Conservation (phyloP, 2,329 filamentous ascomycete species). For the Aspergillus sp. region DNA sequence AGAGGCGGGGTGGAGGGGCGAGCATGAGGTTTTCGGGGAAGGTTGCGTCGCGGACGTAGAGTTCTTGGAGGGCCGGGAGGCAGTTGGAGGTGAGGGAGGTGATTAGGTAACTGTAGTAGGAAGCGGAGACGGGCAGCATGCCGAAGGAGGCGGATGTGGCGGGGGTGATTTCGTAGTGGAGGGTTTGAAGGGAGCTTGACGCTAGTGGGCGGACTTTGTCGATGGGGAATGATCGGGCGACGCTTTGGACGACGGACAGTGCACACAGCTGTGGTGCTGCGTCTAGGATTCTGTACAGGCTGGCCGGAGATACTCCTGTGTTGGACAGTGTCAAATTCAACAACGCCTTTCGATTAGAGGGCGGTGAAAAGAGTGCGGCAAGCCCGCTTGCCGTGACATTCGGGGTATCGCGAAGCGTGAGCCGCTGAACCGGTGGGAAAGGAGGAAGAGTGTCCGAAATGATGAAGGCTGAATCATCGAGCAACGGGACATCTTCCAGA, state of each 20-base stretch:
- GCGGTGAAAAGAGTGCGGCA: constrained; percentile 57
- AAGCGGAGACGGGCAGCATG: constrained; percentile 45
- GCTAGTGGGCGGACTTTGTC: constrained; percentile 55
- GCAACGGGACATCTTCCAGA: constrained; percentile 59
- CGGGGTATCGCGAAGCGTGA: constrained; percentile 66
- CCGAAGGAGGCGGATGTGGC: constrained; percentile 49
- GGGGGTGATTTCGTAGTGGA: constrained; percentile 75
- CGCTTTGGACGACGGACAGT: constrained; percentile 51
- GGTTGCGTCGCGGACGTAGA: constrained; percentile 78
- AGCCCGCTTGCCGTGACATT: constrained; percentile 67
- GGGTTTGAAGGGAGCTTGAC: constrained; percentile 61
- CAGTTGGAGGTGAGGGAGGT: constrained; percentile 70
- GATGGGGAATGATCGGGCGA: constrained; percentile 51
- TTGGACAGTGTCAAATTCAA: constrained; percentile 62
- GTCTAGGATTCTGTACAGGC: constrained; percentile 38
- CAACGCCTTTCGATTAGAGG: constrained; percentile 55
- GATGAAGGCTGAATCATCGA: constrained; percentile 72
- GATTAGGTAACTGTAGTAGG: constrained; percentile 80
- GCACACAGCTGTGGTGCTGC: constrained; percentile 35
- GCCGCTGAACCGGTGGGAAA: constrained; percentile 66
- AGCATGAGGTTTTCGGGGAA: constrained; percentile 77
- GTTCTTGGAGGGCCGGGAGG: constrained; percentile 64
- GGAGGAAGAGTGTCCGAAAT: constrained; percentile 59
- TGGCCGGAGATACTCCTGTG: constrained; percentile 55
- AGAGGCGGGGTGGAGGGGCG: constrained; percentile 55